Base-by-base conservation (phyloP, 1,284 basidiomycete species). In the Volvariella volvacea region DNA sequence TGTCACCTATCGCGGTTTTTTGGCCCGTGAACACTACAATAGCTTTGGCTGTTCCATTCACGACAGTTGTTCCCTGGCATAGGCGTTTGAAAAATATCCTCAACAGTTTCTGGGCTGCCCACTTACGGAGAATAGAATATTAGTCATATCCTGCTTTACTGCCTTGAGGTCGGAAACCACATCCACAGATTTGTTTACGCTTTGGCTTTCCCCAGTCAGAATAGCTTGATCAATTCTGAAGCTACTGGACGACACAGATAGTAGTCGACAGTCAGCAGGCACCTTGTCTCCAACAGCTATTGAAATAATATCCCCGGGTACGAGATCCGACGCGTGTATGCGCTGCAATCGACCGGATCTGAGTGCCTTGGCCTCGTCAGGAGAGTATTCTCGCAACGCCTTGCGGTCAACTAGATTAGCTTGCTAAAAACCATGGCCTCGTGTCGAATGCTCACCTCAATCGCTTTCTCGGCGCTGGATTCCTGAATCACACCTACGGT, bases 101-200 rank as follows among this genome's bases (percentile, higher is more conserved):
- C 17, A 21, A 12, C 19, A 12, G n/a, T n/a, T n/a, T n/a, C n/a
- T n/a, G n/a, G n/a, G n/a, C n/a, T n/a, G n/a, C n/a, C n/a, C n/a
- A 67, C 80, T 57, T 53, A 90, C 89, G 9, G 90, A 86, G 65
- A 97, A 96, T 12, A 96, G 69, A 65, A 94, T 95, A 64, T 96
- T 97, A 48, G 76, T 81, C 92, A 92, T 92, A 57, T 96, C 93
- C 64, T 96, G 93, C 67, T 95, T 94, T 48, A 96, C 94, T 2
- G 92, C 93, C 48, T 71, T 73, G 31, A 62, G 49, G 56, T 93
- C 90, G 4, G 70, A 54, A 31, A 97, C 81, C 10, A 74, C 66
- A 12, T 77, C 77, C 3, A 76, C 60, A 21, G 71, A 78, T 67
- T 97, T 97, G 69, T 81, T 78, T 20, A 96, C 92, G 52, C 88